Conservation (phyloP, 768 basidiomycete genomes). For the Boletus vermiculosoides region DNA sequence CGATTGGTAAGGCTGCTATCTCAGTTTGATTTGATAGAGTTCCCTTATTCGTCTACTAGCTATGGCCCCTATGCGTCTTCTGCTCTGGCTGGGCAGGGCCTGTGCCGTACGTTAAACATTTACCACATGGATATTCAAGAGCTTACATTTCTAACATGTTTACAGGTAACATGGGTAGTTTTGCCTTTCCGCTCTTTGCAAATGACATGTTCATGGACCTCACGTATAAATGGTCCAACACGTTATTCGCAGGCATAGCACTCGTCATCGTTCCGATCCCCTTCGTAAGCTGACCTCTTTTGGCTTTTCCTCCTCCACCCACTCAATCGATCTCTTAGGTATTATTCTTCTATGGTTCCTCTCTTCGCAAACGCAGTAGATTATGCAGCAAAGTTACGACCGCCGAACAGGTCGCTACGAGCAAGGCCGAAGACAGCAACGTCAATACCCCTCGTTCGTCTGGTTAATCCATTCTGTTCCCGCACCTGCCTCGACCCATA, state of each 20-base stretch:
- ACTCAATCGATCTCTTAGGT: slow-evolving; percentile 13
- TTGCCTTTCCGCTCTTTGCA: slow-evolving; percentile 62
- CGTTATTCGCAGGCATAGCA: slow-evolving; percentile 51
- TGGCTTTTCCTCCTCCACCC: not conserved
- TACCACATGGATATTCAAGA: not conserved
- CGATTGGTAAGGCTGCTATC: slow-evolving; percentile 46
- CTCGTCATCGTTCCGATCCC: slow-evolving; percentile 55
- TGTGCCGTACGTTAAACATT: slow-evolving; percentile 43
- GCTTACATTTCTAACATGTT: not conserved
- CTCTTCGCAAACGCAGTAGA: slow-evolving; percentile 26
- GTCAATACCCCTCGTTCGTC: not conserved
- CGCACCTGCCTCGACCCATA: not conserved
- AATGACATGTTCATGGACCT: slow-evolving; percentile 54
- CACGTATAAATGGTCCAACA: slow-evolving; percentile 59
- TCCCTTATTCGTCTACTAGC: slow-evolving; percentile 23
- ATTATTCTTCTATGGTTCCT: slow-evolving; percentile 32
- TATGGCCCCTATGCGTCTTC: slow-evolving; percentile 63
- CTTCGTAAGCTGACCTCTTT: slow-evolving; percentile 38
- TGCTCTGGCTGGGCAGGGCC: slow-evolving; percentile 62
- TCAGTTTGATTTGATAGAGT: not conserved
- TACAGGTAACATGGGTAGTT: slow-evolving; percentile 49
- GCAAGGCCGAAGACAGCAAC: not conserved
- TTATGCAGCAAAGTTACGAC: slow-evolving; percentile 19
- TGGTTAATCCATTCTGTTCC: not conserved
- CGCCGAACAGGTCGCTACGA: not conserved